Base-by-base conservation (phyloP, 768 basidiomycete species). In the Serpula lacrymans region DNA sequence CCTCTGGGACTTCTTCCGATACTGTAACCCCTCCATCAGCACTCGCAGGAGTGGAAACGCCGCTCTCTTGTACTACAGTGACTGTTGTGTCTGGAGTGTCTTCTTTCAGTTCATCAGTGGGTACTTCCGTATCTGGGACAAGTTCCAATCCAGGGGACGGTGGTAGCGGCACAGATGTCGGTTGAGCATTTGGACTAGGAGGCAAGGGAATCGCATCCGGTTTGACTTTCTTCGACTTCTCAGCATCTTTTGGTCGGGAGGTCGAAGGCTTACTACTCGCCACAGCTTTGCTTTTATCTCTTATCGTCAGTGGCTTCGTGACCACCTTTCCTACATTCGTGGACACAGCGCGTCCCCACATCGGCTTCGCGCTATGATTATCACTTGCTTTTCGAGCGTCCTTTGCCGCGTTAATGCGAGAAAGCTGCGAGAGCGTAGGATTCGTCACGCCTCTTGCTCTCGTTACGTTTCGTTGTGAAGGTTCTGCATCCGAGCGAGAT, bases 101-200 rank as follows among this genome's bases (percentile, higher is more conserved):
- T 17, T 37, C 14, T 11, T 21, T 22, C 17, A 21, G 17, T 7
- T 21, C 1, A 31, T 42, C 37, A 38, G 25, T 18, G 7, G 14
- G 31, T 33, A 14, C 31, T 6, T 33, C 31, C 8, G 6, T 18
- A 14, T 33, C 31, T 14, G 11, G 32, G 20, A 31, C 37, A 18
- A 37, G 17, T 22, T 39, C 20, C 18, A 10, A 20, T 39, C n/a
- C 11, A 14, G 46, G 46, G 13, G 46, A 47, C 18, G 46, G 38
- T 10, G 46, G 45, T 6, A 47, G 36, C 22, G 46, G 36, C 13
- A 48, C 38, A 18, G 38, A 16, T 12, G 43, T 34, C 18, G 47
- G 31, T 11, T 23, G 21, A 38, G 18, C 5, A 17, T 17, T 18
- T 16, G 45, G 45, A 16, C 45, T 46, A 22, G 34, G 44, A 25